Evolutionary conservation across 495 filamentous ascomycete species (phyloP).

Genomic region (Aspergillus egyptiacus): DNA sequence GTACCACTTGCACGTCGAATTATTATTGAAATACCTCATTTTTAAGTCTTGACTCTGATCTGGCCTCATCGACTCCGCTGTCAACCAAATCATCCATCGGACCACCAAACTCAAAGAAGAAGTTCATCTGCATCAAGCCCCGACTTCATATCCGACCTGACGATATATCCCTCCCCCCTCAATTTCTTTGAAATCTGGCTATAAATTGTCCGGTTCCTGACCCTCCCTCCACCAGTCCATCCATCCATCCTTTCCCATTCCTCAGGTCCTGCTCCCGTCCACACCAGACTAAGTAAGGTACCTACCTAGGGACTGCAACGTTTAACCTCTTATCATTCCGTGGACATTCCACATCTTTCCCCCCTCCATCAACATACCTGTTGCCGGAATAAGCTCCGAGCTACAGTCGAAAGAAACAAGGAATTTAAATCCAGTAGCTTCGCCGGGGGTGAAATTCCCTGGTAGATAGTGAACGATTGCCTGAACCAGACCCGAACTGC

Average conservation of each 20-base stretch:
- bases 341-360: too few species aligned
- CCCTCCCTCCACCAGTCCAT: not conserved
- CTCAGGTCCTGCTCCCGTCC: not conserved
- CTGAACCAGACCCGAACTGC: not conserved
- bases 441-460: constrained; percentile 22
- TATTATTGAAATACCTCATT: too few species aligned
- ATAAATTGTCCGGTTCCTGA: too few species aligned
- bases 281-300: not conserved
- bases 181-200: too few species aligned
- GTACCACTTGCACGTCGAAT: not conserved
- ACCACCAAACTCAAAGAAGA: not conserved
- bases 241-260: not conserved
- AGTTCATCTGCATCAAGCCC: not conserved
- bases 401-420: not conserved
- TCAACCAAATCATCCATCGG: not conserved
- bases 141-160: not conserved
- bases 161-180: too few species aligned
- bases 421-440: constrained; percentile 7
- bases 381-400: not conserved
- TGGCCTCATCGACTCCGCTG: not conserved
- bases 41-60: not conserved
- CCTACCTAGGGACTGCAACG: too few species aligned
- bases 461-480: constrained; percentile 13
- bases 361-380: too few species aligned
- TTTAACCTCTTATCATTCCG: too few species aligned